These are phyloP conservation scores for Cunninghamia lanceolata DNA, from an alignment of 75 land plant genomes.

Conservation along the genomic window DNA sequence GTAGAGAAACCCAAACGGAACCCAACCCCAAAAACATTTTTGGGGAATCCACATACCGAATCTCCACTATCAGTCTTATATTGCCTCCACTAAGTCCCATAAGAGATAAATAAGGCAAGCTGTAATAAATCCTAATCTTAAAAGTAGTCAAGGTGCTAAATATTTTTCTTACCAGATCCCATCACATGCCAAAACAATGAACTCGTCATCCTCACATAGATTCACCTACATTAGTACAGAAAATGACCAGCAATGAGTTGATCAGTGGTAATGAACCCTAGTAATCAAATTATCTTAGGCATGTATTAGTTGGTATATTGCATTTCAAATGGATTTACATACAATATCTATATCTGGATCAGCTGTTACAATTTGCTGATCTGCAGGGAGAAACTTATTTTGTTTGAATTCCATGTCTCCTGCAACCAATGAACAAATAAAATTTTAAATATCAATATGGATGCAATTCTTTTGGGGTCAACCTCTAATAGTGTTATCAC, in stretches of 20 bases:
- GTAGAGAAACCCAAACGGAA: too few species aligned
- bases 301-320: not conserved
- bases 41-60: too few species aligned
- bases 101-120: not conserved
- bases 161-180: conserved; percentile 75
- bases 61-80: too few species aligned
- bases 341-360: conserved; percentile 81
- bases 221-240: conserved; percentile 58
- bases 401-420: conserved; percentile 98
- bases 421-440: conserved; percentile 21
- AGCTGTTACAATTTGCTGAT: conserved; percentile 89
- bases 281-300: not conserved
- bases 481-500: too few species aligned
- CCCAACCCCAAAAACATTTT: too few species aligned
- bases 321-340: conserved; percentile 21
- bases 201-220: conserved; percentile 86
- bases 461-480: not conserved
- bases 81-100: too few species aligned
- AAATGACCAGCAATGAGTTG: not conserved
- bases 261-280: not conserved
- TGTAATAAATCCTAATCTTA: not conserved
- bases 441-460: not conserved
- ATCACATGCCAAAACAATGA: conserved; percentile 93
- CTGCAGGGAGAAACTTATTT: conserved; percentile 76
- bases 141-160: not conserved